These are phyloP conservation scores for Melaleuca alternifolia DNA, from an alignment of 345 rosid genomes.

Conservation along the genomic window DNA sequence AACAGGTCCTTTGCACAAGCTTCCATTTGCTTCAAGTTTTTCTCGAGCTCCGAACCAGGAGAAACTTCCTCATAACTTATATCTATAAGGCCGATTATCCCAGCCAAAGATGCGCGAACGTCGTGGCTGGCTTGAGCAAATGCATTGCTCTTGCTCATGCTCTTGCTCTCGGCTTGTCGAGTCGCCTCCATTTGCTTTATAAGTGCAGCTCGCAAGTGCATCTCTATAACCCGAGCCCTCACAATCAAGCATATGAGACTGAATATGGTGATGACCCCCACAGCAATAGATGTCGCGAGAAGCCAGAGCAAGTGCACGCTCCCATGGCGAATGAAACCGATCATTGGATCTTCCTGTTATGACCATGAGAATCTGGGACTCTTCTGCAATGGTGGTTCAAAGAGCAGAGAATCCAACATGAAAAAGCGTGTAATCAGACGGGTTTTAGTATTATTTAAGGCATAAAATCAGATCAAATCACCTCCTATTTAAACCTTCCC, in stretches of 20 bases:
- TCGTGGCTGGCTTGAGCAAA: conserved; percentile 79
- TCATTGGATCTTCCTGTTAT: conserved; percentile 3
- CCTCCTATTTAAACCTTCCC: neutral
- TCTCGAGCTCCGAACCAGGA: conserved; percentile 30
- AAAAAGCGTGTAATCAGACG: neutral
- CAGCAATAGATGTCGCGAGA: conserved; percentile 9
- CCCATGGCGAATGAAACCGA: conserved; percentile 4
- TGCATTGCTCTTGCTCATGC: conserved; percentile 64
- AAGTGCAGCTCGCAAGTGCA: conserved; percentile 31
- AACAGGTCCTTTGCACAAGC: conserved; percentile 39
- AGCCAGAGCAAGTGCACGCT: conserved; percentile 13
- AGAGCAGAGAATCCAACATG: neutral
- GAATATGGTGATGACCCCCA: conserved; percentile 7
- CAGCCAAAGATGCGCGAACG: conserved; percentile 54
- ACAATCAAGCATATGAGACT: conserved; percentile 23
- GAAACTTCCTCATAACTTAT: conserved; percentile 22
- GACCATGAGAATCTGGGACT: neutral
- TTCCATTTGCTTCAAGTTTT: conserved; percentile 33
- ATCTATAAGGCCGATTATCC: conserved; percentile 47
- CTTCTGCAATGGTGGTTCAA: neutral
- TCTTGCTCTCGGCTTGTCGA: conserved; percentile 64
- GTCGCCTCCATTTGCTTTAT: conserved; percentile 77
- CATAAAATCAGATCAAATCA: neutral
- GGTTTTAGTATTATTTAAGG: neutral
- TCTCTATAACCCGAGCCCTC: conserved; percentile 32